phyloP scores from a whole-genome alignment of 1,284 basidiomycete species.

The Apiotrichum sp. region DNA sequence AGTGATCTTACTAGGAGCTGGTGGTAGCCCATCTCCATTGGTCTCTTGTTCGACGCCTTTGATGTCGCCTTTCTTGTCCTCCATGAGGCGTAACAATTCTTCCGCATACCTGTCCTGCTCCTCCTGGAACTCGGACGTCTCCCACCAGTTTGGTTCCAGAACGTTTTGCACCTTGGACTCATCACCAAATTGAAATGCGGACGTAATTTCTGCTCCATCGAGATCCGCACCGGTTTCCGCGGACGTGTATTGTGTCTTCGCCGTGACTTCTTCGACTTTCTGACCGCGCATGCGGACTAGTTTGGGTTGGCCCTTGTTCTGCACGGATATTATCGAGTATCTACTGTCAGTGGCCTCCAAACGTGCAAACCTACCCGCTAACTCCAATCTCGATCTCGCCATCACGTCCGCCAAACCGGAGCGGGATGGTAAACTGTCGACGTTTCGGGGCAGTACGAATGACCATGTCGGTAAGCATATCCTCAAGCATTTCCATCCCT shows the following conservation, averaged over 20 bases:
- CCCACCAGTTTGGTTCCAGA: constrained; percentile 43
- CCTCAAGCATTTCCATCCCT: constrained; percentile 57
- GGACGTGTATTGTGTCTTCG: constrained; percentile 61
- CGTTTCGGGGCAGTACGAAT: constrained; percentile 82
- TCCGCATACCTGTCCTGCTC: constrained; percentile 27
- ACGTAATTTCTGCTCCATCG: constrained; percentile 34
- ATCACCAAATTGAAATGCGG: constrained; percentile 43
- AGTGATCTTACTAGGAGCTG: not conserved
- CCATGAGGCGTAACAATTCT: constrained; percentile 18
- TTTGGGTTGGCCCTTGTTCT: constrained; percentile 70
- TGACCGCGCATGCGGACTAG: constrained; percentile 75
- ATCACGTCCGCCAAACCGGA: constrained; percentile 59
- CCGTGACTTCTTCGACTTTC: constrained; percentile 64
- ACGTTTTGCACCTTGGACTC: constrained; percentile 36
- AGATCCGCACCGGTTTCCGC: constrained; percentile 43
- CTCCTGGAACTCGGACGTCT: constrained; percentile 20
- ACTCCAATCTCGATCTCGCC: constrained; percentile 79
- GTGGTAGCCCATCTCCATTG: not conserved
- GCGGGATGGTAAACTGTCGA: constrained; percentile 73
- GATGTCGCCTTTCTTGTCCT: constrained; percentile 18
- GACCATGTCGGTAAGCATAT: constrained; percentile 57
- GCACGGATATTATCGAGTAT: constrained; percentile 77
- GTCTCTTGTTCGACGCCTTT: not conserved
- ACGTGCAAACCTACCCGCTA: constrained; percentile 61
- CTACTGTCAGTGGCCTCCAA: constrained; percentile 47